Percentiles rank a stretch among this genome's conserved stretches.
phyloP scores from a whole-genome alignment of 768 basidiomycete species.

The Cystofilobasidium ferigula region DNA sequence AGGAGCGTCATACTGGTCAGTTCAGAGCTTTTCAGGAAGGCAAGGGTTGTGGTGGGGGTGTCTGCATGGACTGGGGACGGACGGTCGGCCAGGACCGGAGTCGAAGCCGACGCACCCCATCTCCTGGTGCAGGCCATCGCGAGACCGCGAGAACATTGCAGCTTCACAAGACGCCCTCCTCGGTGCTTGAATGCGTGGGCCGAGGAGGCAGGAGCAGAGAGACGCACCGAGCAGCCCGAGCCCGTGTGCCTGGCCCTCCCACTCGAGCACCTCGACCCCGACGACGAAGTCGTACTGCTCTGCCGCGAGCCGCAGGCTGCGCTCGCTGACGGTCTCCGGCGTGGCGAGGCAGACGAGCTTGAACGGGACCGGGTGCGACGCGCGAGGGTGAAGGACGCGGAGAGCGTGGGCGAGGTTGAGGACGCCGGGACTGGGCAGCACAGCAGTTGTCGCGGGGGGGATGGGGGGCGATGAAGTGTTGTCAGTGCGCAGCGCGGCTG shows the following conservation, averaged over 20 bases:
- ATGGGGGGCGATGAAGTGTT: background rate
- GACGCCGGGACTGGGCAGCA: slow-evolving; percentile 54
- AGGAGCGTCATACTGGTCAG: slow-evolving; percentile 7
- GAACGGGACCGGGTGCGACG: slow-evolving; percentile 54
- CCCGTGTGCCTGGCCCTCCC: slow-evolving; percentile 51
- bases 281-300: slow-evolving; percentile 72
- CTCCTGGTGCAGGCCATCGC: too few species aligned
- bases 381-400: slow-evolving; percentile 59
- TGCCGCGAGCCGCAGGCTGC: slow-evolving; percentile 64
- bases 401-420: slow-evolving; percentile 76
- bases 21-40: background rate
- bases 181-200: too few species aligned
- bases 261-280: slow-evolving; percentile 77
- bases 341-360: slow-evolving; percentile 82
- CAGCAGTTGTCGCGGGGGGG: background rate
- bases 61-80: too few species aligned
- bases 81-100: too few species aligned
- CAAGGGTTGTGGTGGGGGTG: too few species aligned
- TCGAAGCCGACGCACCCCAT: too few species aligned
- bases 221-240: slow-evolving; percentile 70
- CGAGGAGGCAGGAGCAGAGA: background rate
- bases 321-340: slow-evolving; percentile 80
- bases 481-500: background rate
- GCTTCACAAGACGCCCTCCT: too few species aligned
- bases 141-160: too few species aligned